phyloP scores from a whole-genome alignment of 768 basidiomycete species.

The Gyrodon lividus region DNA sequence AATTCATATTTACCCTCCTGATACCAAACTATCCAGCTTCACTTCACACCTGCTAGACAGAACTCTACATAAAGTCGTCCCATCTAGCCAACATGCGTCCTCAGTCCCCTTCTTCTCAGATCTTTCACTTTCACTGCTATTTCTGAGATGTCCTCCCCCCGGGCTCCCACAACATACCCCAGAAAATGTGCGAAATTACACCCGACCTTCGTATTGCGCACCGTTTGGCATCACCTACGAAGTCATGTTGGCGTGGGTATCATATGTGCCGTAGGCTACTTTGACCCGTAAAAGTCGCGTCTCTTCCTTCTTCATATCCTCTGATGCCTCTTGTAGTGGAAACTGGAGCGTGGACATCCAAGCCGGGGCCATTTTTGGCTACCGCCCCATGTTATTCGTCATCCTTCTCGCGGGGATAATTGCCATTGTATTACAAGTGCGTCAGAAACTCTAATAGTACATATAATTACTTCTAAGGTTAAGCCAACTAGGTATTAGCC shows the following conservation, averaged over 20 bases:
- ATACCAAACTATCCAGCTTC: too few relatives aligned
- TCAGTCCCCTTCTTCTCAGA: constrained; percentile 21
- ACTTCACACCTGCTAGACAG: too few relatives aligned
- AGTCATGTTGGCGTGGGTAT: constrained; percentile 41
- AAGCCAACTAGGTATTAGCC: constrained; percentile 32
- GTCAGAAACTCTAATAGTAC: not conserved
- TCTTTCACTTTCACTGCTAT: constrained; percentile 25
- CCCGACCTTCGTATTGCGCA: constrained; percentile 2
- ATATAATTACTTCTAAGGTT: not conserved
- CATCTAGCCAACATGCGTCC: too few relatives aligned
- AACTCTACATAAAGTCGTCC: too few relatives aligned
- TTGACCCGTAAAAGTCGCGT: constrained; percentile 27
- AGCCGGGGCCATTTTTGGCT: constrained; percentile 44
- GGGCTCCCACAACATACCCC: constrained; percentile 3
- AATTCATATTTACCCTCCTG: too few relatives aligned
- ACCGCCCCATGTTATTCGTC: constrained; percentile 44
- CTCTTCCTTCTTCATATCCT: not conserved
- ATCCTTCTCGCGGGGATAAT: constrained; percentile 44
- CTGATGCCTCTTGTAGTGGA: constrained; percentile 19
- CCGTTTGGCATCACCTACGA: constrained; percentile 29
- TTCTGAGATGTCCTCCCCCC: constrained; percentile 32
- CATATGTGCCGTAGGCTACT: constrained; percentile 38
- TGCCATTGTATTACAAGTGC: constrained; percentile 42
- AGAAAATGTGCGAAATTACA: not conserved
- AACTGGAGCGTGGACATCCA: constrained; percentile 47